phyloP scores from a whole-genome alignment of 768 basidiomycete species.

The Auricularia sp. region DNA sequence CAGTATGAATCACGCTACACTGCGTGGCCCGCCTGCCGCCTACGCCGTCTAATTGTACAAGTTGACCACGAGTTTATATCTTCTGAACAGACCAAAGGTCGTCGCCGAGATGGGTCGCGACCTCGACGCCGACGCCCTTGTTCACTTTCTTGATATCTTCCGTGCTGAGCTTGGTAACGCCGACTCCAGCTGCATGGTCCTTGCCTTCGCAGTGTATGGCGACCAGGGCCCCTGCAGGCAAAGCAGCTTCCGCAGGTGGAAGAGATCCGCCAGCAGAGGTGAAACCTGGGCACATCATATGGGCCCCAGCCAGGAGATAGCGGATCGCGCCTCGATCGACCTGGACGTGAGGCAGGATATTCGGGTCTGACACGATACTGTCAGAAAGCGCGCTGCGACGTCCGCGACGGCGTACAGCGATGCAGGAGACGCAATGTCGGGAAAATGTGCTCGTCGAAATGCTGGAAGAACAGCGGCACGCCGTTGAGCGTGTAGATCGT shows the following conservation, averaged over 20 bases:
- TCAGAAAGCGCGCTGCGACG: conserved; percentile 2
- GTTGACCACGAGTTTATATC: conserved; percentile 30
- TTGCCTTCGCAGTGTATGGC: conserved; percentile 95
- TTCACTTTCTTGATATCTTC: conserved; percentile 87
- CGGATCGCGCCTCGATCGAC: conserved; percentile 97
- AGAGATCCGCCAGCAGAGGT: conserved; percentile 87
- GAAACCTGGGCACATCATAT: conserved; percentile 96
- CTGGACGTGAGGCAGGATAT: conserved; percentile 75
- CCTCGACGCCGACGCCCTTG: conserved; percentile 86
- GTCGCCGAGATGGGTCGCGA: conserved; percentile 76
- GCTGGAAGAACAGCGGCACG: conserved; percentile 89
- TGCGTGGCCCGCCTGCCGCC: too few relatives aligned
- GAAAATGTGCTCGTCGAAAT: conserved; percentile 87
- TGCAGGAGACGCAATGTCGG: conserved; percentile 86
- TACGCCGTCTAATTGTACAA: neutral
- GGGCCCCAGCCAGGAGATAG: conserved; percentile 85
- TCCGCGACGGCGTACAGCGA: conserved; percentile 56
- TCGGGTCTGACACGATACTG: conserved; percentile 57
- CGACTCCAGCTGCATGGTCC: conserved; percentile 81
- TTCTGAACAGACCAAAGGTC: conserved; percentile 70
- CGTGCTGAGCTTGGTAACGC: conserved; percentile 68
- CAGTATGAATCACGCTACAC: neutral
- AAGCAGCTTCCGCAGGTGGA: conserved; percentile 56
- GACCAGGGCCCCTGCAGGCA: conserved; percentile 70
- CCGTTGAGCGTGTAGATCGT: conserved; percentile 84